Base-by-base conservation (phyloP, 2,329 filamentous ascomycete genomes). In the Chlorencoelia australis region DNA sequence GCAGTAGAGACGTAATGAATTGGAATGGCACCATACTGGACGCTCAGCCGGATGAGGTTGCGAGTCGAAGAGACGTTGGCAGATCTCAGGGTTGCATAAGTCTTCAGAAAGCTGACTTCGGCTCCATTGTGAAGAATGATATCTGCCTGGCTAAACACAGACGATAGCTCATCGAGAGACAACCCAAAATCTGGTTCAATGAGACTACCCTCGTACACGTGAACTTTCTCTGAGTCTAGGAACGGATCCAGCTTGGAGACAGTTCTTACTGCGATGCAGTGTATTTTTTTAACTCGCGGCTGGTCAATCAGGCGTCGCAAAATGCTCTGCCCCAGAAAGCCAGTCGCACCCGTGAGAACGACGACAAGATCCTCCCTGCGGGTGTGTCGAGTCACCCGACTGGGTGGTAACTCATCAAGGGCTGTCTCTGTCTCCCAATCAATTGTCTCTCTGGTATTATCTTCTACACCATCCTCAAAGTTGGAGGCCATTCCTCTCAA, bases 51-150 rank as follows among this genome's bases (percentile, higher is more conserved):
- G 5, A 52, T 0, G n/a, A 33, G 31, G 3, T 15, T 14, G 3
- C 17, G 24, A 5, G 60, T 63, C 0, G 62, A 46, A 0, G 38
- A 11, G 2, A 65, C 44, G 37, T 67, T 67, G 18, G 48, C 30
- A 0, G 33, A 22, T 1, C 52, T 47, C 0, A 67, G 47, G 0
- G 49, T 44, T 6, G 42, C 18, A 42, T 65, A 68, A 2, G 47
- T 45, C 15, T 65, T 58, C 40, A 52, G 37, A 45, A 52, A 62
- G 6, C 50, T 59, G 8, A 52, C 50, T 8, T 62, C 57, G 7
- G 65, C 65, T 5, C 63, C 69, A 30, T 57, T 61, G 47, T 73
- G 77, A 18, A 81, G 66, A 29, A 79, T 65, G 4, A 66, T 47
- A 45, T 68, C 59, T 1, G 52, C 57, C 2, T 48, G 16, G 11